Conservation (phyloP, 1,284 basidiomycete species). For the Apiotrichum sp. region DNA sequence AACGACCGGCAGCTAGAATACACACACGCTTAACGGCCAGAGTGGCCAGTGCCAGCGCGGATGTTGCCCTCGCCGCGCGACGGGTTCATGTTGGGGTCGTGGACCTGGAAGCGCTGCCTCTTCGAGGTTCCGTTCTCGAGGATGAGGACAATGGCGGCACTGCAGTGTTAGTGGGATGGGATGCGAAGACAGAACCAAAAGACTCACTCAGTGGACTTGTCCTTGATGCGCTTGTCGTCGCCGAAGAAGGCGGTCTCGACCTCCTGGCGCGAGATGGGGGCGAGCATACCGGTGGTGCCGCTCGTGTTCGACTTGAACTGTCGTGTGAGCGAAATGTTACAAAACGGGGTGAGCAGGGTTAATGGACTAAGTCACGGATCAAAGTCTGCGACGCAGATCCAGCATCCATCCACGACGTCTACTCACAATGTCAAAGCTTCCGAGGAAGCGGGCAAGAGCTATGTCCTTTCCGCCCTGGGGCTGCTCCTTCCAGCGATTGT, state of each 20-base stretch:
- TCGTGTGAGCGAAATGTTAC: background rate
- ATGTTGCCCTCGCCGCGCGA: slow-evolving; percentile 34
- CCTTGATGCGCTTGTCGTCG: slow-evolving; percentile 39
- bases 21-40: background rate
- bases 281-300: slow-evolving; percentile 39
- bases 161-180: slow-evolving; percentile 6
- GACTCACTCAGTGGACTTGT: slow-evolving; percentile 44
- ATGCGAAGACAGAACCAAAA: background rate
- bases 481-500: slow-evolving; percentile 35
- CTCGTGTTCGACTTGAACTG: slow-evolving; percentile 39
- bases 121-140: slow-evolving; percentile 36
- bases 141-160: slow-evolving; percentile 42
- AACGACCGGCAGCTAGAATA: too few species aligned
- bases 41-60: slow-evolving; percentile 7
- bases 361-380: too few species aligned
- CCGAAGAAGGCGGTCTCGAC: slow-evolving; percentile 41
- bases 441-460: slow-evolving; percentile 40
- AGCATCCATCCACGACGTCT: background rate
- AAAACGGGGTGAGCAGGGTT: too few species aligned
- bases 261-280: slow-evolving; percentile 40
- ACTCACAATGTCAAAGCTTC: slow-evolving; percentile 41
- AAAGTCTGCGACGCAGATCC: too few species aligned
- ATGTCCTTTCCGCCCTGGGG: slow-evolving; percentile 36
- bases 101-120: slow-evolving; percentile 25
- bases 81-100: slow-evolving; percentile 35